Evolutionary conservation across 306 rosid genomes (phyloP).

Genomic region (Canavalia gladiata): DNA sequence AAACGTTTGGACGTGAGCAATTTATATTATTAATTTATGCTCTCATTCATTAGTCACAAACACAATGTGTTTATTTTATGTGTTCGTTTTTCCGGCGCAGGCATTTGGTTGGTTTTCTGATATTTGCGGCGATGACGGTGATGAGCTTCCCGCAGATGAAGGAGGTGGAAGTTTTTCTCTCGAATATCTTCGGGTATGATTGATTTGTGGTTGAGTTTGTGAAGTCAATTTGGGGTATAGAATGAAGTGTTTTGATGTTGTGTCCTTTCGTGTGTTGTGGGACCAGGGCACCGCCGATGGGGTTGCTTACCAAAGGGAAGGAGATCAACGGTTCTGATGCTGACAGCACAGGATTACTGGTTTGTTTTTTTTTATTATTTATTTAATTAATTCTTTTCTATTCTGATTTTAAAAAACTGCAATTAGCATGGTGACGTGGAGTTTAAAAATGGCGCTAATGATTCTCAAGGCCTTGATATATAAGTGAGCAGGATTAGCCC

Average conservation of each 20-base stretch:
- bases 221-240: not conserved
- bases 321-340: conserved; percentile 61
- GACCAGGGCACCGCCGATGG: conserved; percentile 56
- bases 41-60: not conserved
- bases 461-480: no score
- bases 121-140: conserved; percentile 63
- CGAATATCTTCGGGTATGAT: conserved; percentile 57
- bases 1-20: conserved; percentile 86
- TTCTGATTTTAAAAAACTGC: no score
- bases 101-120: conserved; percentile 75
- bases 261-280: conserved; percentile 30
- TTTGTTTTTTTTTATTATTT: conserved; percentile 28
- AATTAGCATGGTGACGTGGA: no score
- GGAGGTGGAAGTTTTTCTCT: conserved; percentile 53
- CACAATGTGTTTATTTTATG: not conserved
- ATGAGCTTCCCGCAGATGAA: conserved; percentile 53
- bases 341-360: conserved; percentile 44
- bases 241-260: not conserved
- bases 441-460: no score
- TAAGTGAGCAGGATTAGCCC: no score
- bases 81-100: conserved; percentile 42
- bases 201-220: not conserved
- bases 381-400: not conserved
- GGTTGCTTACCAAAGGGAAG: conserved; percentile 41
- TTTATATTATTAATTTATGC: not conserved